phyloP scores from a whole-genome alignment of 495 filamentous ascomycete species.

The Xeromyces bisporus region DNA sequence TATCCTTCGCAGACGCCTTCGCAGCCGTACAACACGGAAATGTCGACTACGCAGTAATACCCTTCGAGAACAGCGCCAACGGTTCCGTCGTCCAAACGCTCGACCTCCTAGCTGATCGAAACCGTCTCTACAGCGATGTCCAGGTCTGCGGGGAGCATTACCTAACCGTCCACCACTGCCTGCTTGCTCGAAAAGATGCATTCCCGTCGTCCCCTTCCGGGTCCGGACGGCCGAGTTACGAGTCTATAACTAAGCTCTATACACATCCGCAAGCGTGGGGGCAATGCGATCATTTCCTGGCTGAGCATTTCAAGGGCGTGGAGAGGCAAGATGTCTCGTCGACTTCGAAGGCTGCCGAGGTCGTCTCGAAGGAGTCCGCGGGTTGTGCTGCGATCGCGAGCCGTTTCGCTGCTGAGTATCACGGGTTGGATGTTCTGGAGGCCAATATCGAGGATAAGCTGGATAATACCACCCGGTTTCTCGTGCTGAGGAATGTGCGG shows the following conservation, averaged over 20 bases:
- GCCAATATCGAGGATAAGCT: constrained; percentile 62
- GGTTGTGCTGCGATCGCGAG: constrained; percentile 60
- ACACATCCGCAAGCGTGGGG: constrained; percentile 91
- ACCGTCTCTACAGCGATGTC: constrained; percentile 40
- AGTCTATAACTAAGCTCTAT: constrained; percentile 41
- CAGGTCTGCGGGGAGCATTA: constrained; percentile 67
- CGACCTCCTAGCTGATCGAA: constrained; percentile 67
- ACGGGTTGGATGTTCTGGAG: constrained; percentile 52
- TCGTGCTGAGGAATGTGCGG: constrained; percentile 44
- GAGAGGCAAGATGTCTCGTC: constrained; percentile 75
- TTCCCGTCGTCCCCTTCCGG: too few species aligned
- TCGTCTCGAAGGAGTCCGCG: constrained; percentile 41
- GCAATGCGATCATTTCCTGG: constrained; percentile 69
- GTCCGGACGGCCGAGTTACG: constrained; percentile 11
- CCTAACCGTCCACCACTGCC: constrained; percentile 68
- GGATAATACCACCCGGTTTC: constrained; percentile 81
- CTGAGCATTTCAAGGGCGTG: constrained; percentile 43
- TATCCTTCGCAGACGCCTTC: constrained; percentile 58
- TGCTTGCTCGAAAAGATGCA: constrained; percentile 39
- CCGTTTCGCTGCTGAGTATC: constrained; percentile 46
- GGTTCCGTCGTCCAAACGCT: constrained; percentile 78
- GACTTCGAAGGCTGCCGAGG: constrained; percentile 65
- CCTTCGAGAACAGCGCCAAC: constrained; percentile 92
- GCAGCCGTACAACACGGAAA: constrained; percentile 47
- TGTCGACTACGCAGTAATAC: constrained; percentile 62